Evolutionary conservation across 139 green algal genomes (phyloP), one percentile per base, ranked within the genome.

Genomic region (Mesostigma viride): DNA sequence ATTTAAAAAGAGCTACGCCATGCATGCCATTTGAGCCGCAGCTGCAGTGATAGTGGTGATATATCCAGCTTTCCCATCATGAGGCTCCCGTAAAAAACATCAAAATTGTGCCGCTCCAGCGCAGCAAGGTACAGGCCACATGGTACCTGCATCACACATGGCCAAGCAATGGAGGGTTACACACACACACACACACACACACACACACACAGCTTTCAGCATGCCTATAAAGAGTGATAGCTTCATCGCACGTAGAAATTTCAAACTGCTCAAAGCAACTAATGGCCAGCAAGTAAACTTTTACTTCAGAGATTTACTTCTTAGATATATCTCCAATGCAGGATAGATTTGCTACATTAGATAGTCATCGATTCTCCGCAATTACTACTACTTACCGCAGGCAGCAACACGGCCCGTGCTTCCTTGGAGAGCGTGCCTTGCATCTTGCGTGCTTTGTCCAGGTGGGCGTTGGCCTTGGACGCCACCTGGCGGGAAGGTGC

Each of bases 401-500:
- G 72, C 8, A 78, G 58, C 22, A 79, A 28, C 2, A 69, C 35
- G 1, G 26, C 30, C 1, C 31, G 46, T 32, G 51, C 64, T 24
- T 24, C 32, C 34, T 61, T 14, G 31, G 53, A 36, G 31, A 65
- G 2, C 14, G 66, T 45, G 20, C 6, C 8, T 34, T 3, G 3
- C 27, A 75, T 33, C 31, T 31, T 22, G 1, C 60, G 36, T 31
- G 69, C 74, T n/a, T 14, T 70, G 34, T 64, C 65, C 64, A 80
- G 65, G 22, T 80, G 68, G 6, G 35, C 40, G 28, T 74, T 65
- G 2, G 74, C 74, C 1, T 31, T 24, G 61, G 35, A 47, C n/a
- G 73, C 73, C 24, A 79, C 35, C 33, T 73, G 28, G 51, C 53
- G 63, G 46, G 31, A 32, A n/a, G n/a, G n/a, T n/a, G n/a, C n/a